Conservation (phyloP, 2,329 filamentous ascomycete species). For the Alternaria conjuncta region DNA sequence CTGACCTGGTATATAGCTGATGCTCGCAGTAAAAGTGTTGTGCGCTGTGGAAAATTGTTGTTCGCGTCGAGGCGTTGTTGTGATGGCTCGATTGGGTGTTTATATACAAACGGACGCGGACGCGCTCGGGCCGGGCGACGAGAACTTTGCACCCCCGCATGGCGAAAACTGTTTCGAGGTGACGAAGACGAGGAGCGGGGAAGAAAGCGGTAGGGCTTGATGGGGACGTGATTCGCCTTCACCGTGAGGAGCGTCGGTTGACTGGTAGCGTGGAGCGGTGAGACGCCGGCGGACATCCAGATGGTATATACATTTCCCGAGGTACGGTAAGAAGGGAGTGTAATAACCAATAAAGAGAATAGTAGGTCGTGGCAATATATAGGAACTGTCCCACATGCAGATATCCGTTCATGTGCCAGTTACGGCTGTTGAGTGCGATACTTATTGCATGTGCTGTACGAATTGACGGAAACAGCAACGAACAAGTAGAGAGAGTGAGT, state of each 20-base stretch:
- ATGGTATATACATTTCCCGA: background rate
- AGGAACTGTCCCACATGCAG: background rate
- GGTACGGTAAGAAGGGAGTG: background rate
- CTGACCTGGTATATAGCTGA: background rate
- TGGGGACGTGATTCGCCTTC: background rate
- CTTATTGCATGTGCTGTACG: background rate
- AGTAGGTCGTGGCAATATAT: background rate
- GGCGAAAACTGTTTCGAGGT: background rate
- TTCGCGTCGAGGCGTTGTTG: background rate
- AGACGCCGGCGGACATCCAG: background rate
- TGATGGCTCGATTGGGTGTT: background rate
- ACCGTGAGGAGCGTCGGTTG: background rate
- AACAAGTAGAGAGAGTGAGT: background rate
- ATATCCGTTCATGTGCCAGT: background rate
- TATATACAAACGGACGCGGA: conserved; percentile 1
- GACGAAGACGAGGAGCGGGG: background rate
- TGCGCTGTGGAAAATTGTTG: background rate
- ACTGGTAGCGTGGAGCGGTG: background rate
- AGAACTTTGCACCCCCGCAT: background rate
- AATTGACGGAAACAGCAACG: background rate
- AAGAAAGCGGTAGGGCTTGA: background rate
- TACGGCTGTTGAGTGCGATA: background rate
- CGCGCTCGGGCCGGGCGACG: background rate
- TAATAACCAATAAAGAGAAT: background rate
- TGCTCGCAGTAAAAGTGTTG: background rate